A percentile compares a stretch with the other conserved stretches of the same genome.
phyloP scores from a whole-genome alignment of 2,329 filamentous ascomycete genomes.

The Pleurostoma richardsiae region DNA sequence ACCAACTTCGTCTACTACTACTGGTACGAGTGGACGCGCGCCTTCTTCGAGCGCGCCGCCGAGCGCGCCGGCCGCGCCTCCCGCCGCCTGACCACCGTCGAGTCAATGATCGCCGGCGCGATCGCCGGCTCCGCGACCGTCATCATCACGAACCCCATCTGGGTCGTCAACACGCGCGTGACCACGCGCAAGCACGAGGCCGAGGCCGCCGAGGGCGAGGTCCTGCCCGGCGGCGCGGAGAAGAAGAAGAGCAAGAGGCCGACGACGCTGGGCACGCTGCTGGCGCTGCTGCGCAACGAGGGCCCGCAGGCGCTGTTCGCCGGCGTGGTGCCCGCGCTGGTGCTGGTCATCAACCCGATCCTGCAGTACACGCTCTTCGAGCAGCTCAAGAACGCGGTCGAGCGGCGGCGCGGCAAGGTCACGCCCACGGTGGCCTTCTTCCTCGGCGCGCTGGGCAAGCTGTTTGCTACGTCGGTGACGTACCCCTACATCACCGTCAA shows the following conservation, averaged over 20 bases:
- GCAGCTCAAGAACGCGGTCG: conserved; percentile 88
- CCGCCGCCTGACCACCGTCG: conserved; percentile 81
- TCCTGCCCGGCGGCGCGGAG: conserved; percentile 21
- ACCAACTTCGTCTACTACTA: conserved; percentile 99
- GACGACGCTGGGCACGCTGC: conserved; percentile 75
- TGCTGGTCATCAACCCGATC: conserved; percentile 97
- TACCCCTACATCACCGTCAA: conserved; percentile 99
- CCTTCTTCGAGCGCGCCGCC: conserved; percentile 78
- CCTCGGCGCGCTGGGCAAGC: conserved; percentile 87
- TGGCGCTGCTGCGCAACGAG: conserved; percentile 76
- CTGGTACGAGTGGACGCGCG: conserved; percentile 97
- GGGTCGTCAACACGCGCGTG: conserved; percentile 98
- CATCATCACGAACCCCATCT: conserved; percentile 95
- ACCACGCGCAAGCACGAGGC: conserved; percentile 69
- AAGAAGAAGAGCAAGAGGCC: conserved; percentile 43
- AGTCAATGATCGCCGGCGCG: conserved; percentile 93
- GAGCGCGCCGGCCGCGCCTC: conserved; percentile 65
- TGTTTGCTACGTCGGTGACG: conserved; percentile 88
- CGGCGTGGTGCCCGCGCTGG: conserved; percentile 85
- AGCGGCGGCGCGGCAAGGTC: conserved; percentile 61
- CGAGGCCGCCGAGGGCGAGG: conserved; percentile 15
- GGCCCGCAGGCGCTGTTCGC: conserved; percentile 82
- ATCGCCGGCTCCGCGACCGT: conserved; percentile 92
- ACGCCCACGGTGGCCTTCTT: conserved; percentile 86
- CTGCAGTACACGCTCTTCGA: conserved; percentile 98